Percentiles rank a stretch among this genome's conserved stretches.
Conservation (phyloP, 176 grass and related monocot genomes). For the Hsuehochloa calcarea region DNA sequence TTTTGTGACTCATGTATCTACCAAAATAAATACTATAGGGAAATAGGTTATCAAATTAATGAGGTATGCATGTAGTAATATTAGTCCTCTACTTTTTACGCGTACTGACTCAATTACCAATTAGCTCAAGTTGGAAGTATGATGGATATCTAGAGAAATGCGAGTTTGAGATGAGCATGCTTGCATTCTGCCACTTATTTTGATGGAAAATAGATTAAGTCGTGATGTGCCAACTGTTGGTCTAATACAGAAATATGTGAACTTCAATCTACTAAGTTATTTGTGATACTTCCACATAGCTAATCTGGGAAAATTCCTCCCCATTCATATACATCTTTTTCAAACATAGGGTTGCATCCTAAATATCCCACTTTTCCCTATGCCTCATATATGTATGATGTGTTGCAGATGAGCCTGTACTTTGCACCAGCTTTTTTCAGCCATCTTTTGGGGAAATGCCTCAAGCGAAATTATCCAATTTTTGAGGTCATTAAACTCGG, state of each 20-base stretch:
- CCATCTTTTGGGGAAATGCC: slow-evolving; percentile 85
- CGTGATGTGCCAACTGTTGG: background rate
- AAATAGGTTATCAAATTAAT: background rate
- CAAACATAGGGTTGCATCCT: background rate
- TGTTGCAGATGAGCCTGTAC: slow-evolving; percentile 93
- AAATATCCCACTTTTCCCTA: background rate
- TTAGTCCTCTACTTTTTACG: background rate
- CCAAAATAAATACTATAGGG: slow-evolving; percentile 12
- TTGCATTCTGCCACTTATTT: background rate
- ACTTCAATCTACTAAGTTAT: slow-evolving; percentile 4
- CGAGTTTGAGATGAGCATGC: background rate
- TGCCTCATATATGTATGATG: slow-evolving; percentile 6
- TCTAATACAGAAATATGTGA: background rate
- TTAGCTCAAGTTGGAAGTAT: background rate
- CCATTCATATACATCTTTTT: background rate
- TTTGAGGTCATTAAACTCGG: slow-evolving; percentile 70
- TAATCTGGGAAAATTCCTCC: background rate
- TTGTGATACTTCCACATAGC: slow-evolving; percentile 4
- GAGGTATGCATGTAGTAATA: background rate
- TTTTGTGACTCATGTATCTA: background rate
- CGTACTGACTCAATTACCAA: background rate
- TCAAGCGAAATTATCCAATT: slow-evolving; percentile 63
- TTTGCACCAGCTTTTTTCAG: slow-evolving; percentile 92
- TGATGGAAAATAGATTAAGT: slow-evolving; percentile 14
- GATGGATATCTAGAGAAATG: background rate